Conservation (phyloP, 2,329 filamentous ascomycete species). For the Trichoderma sp. region DNA sequence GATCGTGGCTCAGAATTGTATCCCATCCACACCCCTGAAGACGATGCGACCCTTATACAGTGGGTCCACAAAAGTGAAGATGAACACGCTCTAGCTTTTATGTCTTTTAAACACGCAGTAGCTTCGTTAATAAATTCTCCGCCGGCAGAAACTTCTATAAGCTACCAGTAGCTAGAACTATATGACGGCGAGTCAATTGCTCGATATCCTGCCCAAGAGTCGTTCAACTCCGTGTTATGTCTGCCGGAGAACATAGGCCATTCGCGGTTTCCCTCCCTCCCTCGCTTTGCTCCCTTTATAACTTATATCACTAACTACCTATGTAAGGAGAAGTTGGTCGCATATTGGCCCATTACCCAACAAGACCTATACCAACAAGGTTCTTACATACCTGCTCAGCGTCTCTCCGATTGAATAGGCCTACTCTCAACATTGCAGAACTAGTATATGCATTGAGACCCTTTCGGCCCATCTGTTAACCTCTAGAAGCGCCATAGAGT, state of each 20-base stretch:
- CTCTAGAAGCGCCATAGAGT: neutral
- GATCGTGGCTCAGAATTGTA: neutral
- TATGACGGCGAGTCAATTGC: neutral
- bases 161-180: neutral
- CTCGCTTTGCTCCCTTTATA: neutral
- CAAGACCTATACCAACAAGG: neutral
- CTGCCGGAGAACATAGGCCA: neutral
- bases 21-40: neutral
- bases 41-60: neutral
- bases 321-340: neutral
- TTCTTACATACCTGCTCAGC: neutral
- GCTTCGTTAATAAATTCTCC: neutral
- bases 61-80: neutral
- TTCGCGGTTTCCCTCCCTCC: neutral
- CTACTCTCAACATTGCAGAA: neutral
- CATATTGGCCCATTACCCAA: neutral
- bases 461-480: neutral
- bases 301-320: no score
- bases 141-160: neutral
- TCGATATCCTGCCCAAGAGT: neutral
- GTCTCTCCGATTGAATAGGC: neutral
- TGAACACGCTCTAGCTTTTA: neutral
- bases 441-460: neutral
- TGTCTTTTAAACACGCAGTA: neutral
- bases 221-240: neutral